Evolutionary conservation across 805 yeast genomes (phyloP).

Genomic region (Lachancea meyersii): DNA sequence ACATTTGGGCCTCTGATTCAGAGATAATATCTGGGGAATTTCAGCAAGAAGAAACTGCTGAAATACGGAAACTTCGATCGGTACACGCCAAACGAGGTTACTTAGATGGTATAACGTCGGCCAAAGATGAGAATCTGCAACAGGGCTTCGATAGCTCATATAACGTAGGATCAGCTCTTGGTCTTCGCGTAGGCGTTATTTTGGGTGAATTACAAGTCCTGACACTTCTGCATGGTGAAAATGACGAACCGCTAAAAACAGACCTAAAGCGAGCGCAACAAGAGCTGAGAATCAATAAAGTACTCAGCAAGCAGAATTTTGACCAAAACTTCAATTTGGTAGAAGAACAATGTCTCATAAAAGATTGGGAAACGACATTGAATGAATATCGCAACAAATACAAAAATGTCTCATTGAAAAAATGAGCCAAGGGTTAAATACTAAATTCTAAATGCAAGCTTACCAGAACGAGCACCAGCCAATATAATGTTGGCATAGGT

Average conservation of each 20-base stretch:
- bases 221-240: constrained; percentile 15
- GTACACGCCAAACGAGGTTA: constrained; percentile 77
- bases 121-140: constrained; percentile 68
- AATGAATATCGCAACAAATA: constrained; percentile 17
- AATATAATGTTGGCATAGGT: constrained; percentile 90
- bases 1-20: constrained; percentile 23
- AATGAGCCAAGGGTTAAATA: not conserved
- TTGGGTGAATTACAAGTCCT: constrained; percentile 46
- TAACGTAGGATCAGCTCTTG: constrained; percentile 67
- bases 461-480: constrained; percentile 99
- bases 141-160: constrained; percentile 77
- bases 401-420: not conserved
- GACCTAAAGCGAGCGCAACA: constrained; percentile 36
- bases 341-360: constrained; percentile 32
- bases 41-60: constrained; percentile 14
- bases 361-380: constrained; percentile 39
- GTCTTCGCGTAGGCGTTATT: constrained; percentile 57
- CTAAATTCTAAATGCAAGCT: not conserved
- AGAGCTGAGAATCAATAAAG: constrained; percentile 54
- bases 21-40: constrained; percentile 8
- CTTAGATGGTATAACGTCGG: constrained; percentile 64
- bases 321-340: constrained; percentile 40
- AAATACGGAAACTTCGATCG: constrained; percentile 42
- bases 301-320: constrained; percentile 51
- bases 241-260: constrained; percentile 14